Percentiles rank a stretch among this genome's conserved stretches.
Evolutionary conservation across 169 alveolate genomes (phyloP).

Genomic region (Babesia gibsoni): DNA sequence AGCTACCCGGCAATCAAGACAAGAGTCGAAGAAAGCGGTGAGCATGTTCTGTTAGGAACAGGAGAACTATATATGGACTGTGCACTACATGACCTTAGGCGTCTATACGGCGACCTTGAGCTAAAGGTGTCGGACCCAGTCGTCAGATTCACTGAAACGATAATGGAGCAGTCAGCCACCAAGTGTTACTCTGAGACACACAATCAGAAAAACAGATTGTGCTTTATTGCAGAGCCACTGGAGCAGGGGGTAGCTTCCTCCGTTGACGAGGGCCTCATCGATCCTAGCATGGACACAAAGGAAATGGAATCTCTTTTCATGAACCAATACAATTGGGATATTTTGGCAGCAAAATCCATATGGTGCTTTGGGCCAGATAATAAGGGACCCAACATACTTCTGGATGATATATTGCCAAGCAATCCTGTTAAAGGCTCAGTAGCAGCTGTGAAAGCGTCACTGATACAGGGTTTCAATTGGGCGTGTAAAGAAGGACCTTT

Average conservation of each 20-base stretch:
- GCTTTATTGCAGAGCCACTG: conserved; percentile 93
- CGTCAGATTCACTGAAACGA: conserved; percentile 94
- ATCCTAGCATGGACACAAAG: conserved; percentile 13
- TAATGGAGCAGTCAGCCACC: conserved; percentile 92
- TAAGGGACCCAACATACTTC: conserved; percentile 89
- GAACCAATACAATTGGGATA: conserved; percentile 94
- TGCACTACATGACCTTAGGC: conserved; percentile 95
- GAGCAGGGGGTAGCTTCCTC: conserved; percentile 88
- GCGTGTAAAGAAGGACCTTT: conserved; percentile 99
- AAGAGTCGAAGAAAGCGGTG: conserved; percentile 98
- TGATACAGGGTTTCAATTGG: conserved; percentile 98
- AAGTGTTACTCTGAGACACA: conserved; percentile 95
- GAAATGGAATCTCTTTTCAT: conserved; percentile 67
- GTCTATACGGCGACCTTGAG: conserved; percentile 96
- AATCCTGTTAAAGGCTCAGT: conserved; percentile 85
- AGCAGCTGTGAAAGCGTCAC: conserved; percentile 76
- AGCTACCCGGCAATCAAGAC: conserved; percentile 90
- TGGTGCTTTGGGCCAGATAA: conserved; percentile 99
- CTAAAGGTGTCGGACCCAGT: conserved; percentile 95
- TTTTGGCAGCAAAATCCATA: conserved; percentile 90
- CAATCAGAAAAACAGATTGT: conserved; percentile 89
- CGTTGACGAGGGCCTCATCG: conserved; percentile 84
- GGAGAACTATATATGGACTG: conserved; percentile 98
- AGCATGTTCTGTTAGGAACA: conserved; percentile 96
- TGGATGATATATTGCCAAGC: conserved; percentile 94